Conservation (phyloP, 805 yeast genomes). For the Komagataella mondaviorum region DNA sequence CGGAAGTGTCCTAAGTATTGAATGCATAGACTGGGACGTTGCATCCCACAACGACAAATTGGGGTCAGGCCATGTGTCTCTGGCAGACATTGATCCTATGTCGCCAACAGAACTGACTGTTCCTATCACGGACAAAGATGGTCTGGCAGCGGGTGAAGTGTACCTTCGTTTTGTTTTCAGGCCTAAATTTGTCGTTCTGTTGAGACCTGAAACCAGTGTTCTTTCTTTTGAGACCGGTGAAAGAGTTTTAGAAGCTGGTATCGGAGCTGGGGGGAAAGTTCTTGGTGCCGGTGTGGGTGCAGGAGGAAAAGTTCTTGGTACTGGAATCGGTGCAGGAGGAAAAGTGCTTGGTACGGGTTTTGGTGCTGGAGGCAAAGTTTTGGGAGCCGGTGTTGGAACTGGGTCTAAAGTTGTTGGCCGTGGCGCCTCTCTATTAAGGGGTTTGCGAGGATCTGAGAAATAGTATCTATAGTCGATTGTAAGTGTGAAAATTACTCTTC, state of each 20-base stretch:
- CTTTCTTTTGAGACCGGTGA: constrained; percentile 28
- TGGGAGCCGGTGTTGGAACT: constrained; percentile 17
- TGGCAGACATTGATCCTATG: constrained; percentile 50
- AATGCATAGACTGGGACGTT: constrained; percentile 83
- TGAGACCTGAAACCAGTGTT: constrained; percentile 23
- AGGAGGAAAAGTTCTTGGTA: constrained; percentile 24
- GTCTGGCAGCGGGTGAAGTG: constrained; percentile 49
- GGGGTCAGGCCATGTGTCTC: constrained; percentile 47
- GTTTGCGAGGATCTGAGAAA: neutral
- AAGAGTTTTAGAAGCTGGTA: constrained; percentile 15
- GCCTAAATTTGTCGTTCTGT: constrained; percentile 54
- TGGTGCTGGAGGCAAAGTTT: constrained; percentile 32
- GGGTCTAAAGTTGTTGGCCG: constrained; percentile 38
- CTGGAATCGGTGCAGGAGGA: constrained; percentile 34
- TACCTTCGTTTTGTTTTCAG: constrained; percentile 47
- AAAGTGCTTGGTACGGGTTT: constrained; percentile 25
- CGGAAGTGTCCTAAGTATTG: constrained; percentile 42
- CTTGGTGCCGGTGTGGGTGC: constrained; percentile 26
- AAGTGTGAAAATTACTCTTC: neutral
- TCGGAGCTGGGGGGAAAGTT: constrained; percentile 27
- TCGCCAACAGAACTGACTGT: constrained; percentile 33
- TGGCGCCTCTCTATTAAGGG: neutral
- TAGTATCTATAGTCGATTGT: neutral
- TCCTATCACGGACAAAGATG: constrained; percentile 35
- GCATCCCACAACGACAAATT: constrained; percentile 81